These are phyloP conservation scores for Leccinum variabile DNA, from an alignment of 1,284 basidiomycete species.

Conservation along the genomic window DNA sequence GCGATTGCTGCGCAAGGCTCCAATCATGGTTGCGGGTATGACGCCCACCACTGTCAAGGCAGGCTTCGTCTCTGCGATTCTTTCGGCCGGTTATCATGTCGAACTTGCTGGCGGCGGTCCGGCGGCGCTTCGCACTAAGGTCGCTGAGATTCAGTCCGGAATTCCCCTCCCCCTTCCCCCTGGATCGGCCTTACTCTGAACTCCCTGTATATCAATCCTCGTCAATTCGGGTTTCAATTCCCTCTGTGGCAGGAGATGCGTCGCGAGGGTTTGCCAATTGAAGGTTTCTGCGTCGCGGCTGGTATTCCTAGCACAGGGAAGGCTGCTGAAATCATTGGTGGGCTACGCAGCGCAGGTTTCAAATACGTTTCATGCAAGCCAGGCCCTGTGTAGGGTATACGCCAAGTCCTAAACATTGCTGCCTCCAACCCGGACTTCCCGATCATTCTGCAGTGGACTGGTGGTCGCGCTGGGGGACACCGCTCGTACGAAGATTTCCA, in stretches of 20 bases:
- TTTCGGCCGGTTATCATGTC: slow-evolving; percentile 93
- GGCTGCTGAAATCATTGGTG: slow-evolving; percentile 88
- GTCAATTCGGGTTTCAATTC: slow-evolving; percentile 95
- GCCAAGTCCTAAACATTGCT: slow-evolving; percentile 96
- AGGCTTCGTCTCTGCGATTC: slow-evolving; percentile 88
- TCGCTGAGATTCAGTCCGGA: slow-evolving; percentile 83
- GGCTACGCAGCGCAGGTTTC: slow-evolving; percentile 77
- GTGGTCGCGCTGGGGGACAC: slow-evolving; percentile 98
- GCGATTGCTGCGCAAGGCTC: slow-evolving; percentile 91
- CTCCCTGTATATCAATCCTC: slow-evolving; percentile 97
- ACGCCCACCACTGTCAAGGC: slow-evolving; percentile 92
- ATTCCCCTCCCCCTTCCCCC: slow-evolving; percentile 52
- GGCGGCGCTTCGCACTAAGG: slow-evolving; percentile 83
- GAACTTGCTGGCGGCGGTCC: slow-evolving; percentile 97
- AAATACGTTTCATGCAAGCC: slow-evolving; percentile 98
- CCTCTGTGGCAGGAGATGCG: slow-evolving; percentile 98
- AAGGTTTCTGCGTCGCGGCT: slow-evolving; percentile 98
- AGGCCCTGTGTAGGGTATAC: slow-evolving; percentile 94
- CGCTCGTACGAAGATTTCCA: slow-evolving; percentile 99
- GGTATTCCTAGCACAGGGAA: slow-evolving; percentile 93
- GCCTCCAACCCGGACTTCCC: slow-evolving; percentile 94
- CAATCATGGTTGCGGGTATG: slow-evolving; percentile 99
- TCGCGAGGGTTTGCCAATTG: slow-evolving; percentile 90
- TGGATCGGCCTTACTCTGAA: slow-evolving; percentile 95
- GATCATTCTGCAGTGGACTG: slow-evolving; percentile 99